Evolutionary conservation across 2,329 filamentous ascomycete genomes (phyloP), one percentile per base, ranked within the genome.

Genomic region (Ilyonectria robusta): DNA sequence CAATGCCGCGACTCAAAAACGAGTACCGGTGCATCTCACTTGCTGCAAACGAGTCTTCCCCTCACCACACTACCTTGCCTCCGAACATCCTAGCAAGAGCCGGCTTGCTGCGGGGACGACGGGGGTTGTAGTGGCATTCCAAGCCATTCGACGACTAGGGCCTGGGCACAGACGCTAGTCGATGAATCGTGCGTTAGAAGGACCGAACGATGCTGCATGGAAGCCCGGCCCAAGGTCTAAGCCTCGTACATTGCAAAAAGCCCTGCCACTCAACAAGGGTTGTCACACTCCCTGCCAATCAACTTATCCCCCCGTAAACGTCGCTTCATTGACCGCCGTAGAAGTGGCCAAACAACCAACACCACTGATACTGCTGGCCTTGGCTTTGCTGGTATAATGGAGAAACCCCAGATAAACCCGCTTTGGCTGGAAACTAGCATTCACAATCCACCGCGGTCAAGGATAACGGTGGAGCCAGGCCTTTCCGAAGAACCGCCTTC

Each of bases 151-250:
- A 53, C 55, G 58, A 55, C 60, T 55, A 62, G 67, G 65, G 62
- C 62, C 66, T 64, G 72, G 65, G 62, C 67, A 62, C 66, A 68
- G 66, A 54, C 69, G 65, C 73, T 73, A 75, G 69, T 67, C 63
- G 62, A 60, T 72, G 65, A 73, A 75, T 75, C 73, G 73, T 73
- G 73, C 72, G 71, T 75, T 75, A 75, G 73, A 75, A 75, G 73
- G 73, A 75, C 73, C 73, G 73, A 75, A 69, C 73, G 73, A 75
- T 70, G 71, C 65, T 75, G 70, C 67, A 75, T 75, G 53, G 73
- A 75, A 75, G 73, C 66, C 67, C 59, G 69, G 62, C 65, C 54
- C 64, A 60, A 66, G 65, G 73, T 75, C 73, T 75, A 75, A 75
- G 73, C 73, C 73, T 75, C 73, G 58, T 58, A 67, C 71, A 69